phyloP scores from a whole-genome alignment of 2,329 filamentous ascomycete genomes.

The Phialocephala sp. region DNA sequence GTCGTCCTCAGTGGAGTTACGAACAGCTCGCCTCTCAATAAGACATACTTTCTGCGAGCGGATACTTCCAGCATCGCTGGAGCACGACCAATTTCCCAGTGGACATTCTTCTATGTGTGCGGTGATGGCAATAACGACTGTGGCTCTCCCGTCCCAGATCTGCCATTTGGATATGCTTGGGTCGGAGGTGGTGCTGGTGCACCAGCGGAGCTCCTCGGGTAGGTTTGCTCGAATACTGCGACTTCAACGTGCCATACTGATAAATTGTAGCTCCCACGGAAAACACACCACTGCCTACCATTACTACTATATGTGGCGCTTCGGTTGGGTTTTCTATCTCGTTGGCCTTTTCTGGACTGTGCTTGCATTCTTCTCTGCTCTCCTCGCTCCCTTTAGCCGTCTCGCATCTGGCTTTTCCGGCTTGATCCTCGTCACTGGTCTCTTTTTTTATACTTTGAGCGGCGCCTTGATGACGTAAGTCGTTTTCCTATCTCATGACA shows the following conservation, averaged over 20 bases:
- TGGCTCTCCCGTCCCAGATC: conserved; percentile 62
- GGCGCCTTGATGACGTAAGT: conserved; percentile 78
- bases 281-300: conserved; percentile 58
- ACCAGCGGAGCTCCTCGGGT: conserved; percentile 60
- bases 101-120: conserved; percentile 92
- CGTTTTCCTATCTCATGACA: neutral
- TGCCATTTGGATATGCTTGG: conserved; percentile 77
- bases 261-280: conserved; percentile 54
- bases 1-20: conserved; percentile 66
- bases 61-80: conserved; percentile 75
- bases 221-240: conserved; percentile 32
- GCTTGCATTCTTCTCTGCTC: conserved; percentile 68
- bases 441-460: conserved; percentile 72
- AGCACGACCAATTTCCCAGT: conserved; percentile 68
- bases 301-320: conserved; percentile 87
- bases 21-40: conserved; percentile 64
- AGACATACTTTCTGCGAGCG: conserved; percentile 86
- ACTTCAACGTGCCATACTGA: conserved; percentile 17
- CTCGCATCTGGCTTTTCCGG: conserved; percentile 72
- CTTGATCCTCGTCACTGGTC: conserved; percentile 60
- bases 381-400: conserved; percentile 73
- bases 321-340: conserved; percentile 91
- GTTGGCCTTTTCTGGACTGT: conserved; percentile 81
- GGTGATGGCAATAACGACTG: conserved; percentile 69
- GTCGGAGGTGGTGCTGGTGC: conserved; percentile 58